A percentile compares a stretch with the other conserved stretches of the same genome.
phyloP scores from a whole-genome alignment of 345 rosid genomes.

The Syzygium jambos region DNA sequence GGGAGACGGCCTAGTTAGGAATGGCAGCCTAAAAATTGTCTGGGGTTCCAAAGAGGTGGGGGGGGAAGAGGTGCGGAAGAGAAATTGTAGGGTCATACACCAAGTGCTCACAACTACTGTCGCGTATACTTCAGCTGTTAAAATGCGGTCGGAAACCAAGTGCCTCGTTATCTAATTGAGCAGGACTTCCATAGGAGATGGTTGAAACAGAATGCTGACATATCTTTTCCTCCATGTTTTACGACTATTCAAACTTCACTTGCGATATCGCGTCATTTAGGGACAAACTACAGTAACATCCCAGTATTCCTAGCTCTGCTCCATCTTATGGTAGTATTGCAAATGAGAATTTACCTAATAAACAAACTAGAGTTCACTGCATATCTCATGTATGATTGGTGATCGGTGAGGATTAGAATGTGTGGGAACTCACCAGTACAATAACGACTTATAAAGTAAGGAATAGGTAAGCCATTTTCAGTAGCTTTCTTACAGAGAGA shows the following conservation, averaged over 20 bases:
- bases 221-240: not conserved
- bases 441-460: not conserved
- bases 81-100: not conserved
- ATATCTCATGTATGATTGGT: not conserved
- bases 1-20: not conserved
- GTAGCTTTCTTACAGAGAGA: not conserved
- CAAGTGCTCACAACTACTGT: not conserved
- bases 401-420: not conserved
- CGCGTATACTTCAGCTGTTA: not conserved
- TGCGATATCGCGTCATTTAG: not conserved
- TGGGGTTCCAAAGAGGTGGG: not conserved
- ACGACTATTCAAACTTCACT: not conserved
- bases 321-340: not conserved
- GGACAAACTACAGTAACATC: not conserved
- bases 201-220: not conserved
- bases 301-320: not conserved
- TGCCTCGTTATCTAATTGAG: not conserved
- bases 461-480: not conserved
- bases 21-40: not conserved
- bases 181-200: not conserved
- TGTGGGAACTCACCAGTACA: not conserved
- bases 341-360: not conserved
- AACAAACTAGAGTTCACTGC: not conserved
- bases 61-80: not conserved
- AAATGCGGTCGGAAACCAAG: not conserved